Conservation (phyloP, 768 basidiomycete species). For the Mycena pura region DNA sequence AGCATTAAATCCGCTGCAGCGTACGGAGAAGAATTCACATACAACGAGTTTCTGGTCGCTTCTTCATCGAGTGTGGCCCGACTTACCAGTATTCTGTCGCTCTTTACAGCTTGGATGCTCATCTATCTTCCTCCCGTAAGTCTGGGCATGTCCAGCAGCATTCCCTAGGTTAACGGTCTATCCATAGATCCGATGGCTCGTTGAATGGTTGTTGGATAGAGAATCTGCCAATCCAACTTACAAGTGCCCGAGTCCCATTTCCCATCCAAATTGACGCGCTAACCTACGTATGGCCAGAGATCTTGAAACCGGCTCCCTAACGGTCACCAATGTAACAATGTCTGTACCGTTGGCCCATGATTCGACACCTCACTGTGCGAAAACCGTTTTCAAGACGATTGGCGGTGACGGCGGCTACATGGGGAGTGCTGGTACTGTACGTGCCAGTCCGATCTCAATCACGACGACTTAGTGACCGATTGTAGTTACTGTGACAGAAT, state of each 20-base stretch:
- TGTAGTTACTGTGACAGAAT: constrained; percentile 3
- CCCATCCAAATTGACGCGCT: no score
- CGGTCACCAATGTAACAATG: neutral
- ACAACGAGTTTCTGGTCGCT: neutral
- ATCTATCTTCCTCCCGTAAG: constrained; percentile 8
- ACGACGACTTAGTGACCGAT: neutral
- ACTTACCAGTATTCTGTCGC: neutral
- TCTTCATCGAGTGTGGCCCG: neutral
- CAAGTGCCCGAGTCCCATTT: neutral
- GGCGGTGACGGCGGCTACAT: constrained; percentile 3
- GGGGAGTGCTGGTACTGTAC: constrained; percentile 4
- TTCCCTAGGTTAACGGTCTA: no score
- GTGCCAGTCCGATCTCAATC: no score
- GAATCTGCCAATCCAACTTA: constrained; percentile 2
- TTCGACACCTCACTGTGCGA: neutral
- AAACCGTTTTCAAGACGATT: constrained; percentile 1
- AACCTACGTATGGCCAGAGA: no score
- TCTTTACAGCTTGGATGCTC: neutral
- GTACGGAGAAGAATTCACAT: neutral
- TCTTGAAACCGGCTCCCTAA: neutral
- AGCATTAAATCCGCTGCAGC: neutral
- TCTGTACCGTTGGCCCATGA: neutral
- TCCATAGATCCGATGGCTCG: neutral
- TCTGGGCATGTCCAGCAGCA: no score
- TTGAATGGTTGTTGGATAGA: neutral